These are phyloP conservation scores for Coniochaeta pulveracea DNA, from an alignment of 2,329 filamentous ascomycete genomes.

Conservation along the genomic window DNA sequence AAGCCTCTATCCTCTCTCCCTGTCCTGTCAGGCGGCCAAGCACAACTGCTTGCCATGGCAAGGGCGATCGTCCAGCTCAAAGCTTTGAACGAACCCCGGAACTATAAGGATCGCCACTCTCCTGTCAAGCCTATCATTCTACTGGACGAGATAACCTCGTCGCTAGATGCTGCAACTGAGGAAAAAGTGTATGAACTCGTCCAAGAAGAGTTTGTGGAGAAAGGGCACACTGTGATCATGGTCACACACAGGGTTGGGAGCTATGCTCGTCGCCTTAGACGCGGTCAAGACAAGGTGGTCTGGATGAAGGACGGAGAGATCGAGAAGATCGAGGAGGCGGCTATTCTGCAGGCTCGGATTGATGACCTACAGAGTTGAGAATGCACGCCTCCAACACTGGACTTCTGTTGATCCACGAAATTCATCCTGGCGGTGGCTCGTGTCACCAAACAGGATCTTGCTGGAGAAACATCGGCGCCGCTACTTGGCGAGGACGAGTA, in stretches of 20 bases:
- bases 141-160: constrained; percentile 22
- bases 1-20: constrained; percentile 7
- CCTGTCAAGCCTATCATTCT: constrained; percentile 18
- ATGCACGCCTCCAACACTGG: too few species aligned
- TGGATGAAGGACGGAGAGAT: constrained; percentile 9
- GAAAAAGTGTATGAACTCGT: constrained; percentile 8
- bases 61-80: constrained; percentile 23
- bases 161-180: constrained; percentile 12
- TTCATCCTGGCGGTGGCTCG: too few species aligned
- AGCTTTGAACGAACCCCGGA: too few species aligned
- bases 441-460: too few species aligned
- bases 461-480: too few species aligned
- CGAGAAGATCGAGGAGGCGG: too few species aligned
- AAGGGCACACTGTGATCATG: constrained; percentile 12
- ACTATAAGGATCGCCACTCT: too few species aligned
- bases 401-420: too few species aligned
- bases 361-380: too few species aligned
- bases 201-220: constrained; percentile 8
- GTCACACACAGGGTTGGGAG: constrained; percentile 13
- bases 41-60: constrained; percentile 30
- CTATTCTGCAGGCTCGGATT: too few species aligned
- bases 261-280: constrained; percentile 4
- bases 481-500: too few species aligned
- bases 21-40: constrained; percentile 22
- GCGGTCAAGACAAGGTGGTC: constrained; percentile 8